Evolutionary conservation across 2,329 filamentous ascomycete genomes (phyloP), one percentile per base, ranked within the genome.

Genomic region (Exophiala aquamarina): DNA sequence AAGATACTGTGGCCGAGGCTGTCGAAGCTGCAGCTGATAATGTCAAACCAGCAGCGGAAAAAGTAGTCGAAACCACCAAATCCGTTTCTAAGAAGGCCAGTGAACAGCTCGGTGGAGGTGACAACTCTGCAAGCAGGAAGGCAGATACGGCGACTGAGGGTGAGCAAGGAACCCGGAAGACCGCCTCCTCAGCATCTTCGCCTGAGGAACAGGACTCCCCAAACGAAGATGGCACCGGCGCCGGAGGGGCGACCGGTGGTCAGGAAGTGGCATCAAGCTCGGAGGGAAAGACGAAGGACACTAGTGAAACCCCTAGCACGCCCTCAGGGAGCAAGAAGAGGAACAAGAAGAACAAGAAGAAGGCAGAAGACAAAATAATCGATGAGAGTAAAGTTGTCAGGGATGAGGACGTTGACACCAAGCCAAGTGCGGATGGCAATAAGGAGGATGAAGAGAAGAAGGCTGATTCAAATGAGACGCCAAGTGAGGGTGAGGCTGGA

Each of bases 211-310:
- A 49, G 10, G 49, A 50, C 23, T 14, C 49, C 52, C 52, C 51
- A 52, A 52, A 57, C 54, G 52, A 36, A 47, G 45, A 50, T 52
- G 54, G 52, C 52, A 56, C 50, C 41, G 50, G 46, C 49, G 53
- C 41, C 50, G 53, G 37, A 45, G 53, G 44, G 53, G 53, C 21
- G 47, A 38, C 53, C 34, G 50, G 47, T 39, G 23, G 23, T 26
- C 23, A 26, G 23, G 23, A 11, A 11, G 11, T 6, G 23, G 23
- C 23, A 26, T 26, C 23, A 26, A 26, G 6, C 6, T 26, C 23
- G 23, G 23, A 26, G 23, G 23, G 11, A 6, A 11, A 6, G 11
- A 11, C 6, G 23, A 26, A 26, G 23, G 23, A 26, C 6, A 26
- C 6, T 11, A 26, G 23, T 11, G 11, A 26, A 26, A 11, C 23